Evolutionary conservation across 2,329 filamentous ascomycete species (phyloP).

Genomic region (Polytolypa hystricis): DNA sequence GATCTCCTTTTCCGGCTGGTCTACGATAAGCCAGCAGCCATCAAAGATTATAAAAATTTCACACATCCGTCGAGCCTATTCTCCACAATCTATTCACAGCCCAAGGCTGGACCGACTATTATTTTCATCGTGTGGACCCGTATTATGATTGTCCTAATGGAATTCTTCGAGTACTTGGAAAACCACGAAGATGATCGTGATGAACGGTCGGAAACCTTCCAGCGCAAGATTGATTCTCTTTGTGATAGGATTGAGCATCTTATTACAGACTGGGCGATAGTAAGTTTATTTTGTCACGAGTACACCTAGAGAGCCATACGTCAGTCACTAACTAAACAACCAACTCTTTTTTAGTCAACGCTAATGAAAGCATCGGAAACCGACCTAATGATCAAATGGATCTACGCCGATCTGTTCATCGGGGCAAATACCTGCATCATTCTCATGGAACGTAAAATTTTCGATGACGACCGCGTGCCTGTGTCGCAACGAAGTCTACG

Average conservation of each 20-base stretch:
- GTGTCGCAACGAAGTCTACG: neutral
- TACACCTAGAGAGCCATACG: neutral
- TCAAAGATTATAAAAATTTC: no score
- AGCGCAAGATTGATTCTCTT: neutral
- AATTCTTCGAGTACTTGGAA: conserved; percentile 3
- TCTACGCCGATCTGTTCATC: neutral
- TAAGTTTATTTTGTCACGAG: neutral
- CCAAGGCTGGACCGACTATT: neutral
- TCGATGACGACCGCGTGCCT: neutral
- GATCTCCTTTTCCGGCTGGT: conserved; percentile 1
- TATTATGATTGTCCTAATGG: neutral
- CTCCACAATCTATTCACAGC: neutral
- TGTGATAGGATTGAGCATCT: conserved; percentile 2
- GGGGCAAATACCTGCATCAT: conserved; percentile 1
- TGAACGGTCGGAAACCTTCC: neutral
- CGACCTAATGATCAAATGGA: conserved; percentile 1
- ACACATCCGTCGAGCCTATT: no score
- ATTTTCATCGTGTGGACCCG: conserved; percentile 1
- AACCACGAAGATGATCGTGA: neutral
- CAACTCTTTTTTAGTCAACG: neutral
- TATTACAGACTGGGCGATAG: conserved; percentile 1
- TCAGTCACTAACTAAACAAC: neutral
- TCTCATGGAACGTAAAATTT: conserved; percentile 4
- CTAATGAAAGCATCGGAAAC: conserved; percentile 1
- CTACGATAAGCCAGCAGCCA: conserved; percentile 2